These are phyloP conservation scores for Tuctoria greenei DNA, from an alignment of 176 grass and related monocot species.

Conservation along the genomic window DNA sequence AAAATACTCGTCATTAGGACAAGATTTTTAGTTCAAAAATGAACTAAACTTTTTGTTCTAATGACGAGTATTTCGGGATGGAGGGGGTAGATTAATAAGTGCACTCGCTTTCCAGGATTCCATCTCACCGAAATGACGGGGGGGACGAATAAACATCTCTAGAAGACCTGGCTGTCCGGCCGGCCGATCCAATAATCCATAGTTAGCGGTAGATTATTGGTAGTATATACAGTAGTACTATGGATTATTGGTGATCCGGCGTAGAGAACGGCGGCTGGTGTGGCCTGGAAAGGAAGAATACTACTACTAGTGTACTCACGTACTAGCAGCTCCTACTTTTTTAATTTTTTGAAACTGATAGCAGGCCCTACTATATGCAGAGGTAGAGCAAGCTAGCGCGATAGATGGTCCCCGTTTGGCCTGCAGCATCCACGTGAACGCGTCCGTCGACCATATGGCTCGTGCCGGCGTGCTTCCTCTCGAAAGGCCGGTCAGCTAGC, in stretches of 20 bases:
- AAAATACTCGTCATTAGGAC: too few species aligned
- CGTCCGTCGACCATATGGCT: not conserved
- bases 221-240: too few species aligned
- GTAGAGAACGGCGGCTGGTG: not conserved
- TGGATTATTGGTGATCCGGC: too few species aligned
- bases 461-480: not conserved
- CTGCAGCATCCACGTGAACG: conserved; percentile 19
- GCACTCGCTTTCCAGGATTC: conserved; percentile 28
- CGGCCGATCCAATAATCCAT: not conserved
- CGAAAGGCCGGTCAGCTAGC: not conserved
- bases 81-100: not conserved
- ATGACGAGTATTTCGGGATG: too few species aligned
- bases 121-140: conserved; percentile 13
- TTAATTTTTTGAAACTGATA: too few species aligned
- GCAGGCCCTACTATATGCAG: not conserved
- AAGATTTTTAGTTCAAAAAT: too few species aligned
- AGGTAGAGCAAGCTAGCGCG: not conserved
- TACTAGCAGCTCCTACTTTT: too few species aligned
- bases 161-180: not conserved
- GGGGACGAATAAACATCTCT: not conserved
- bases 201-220: not conserved
- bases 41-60: too few species aligned
- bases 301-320: too few species aligned
- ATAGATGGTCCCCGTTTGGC: not conserved
- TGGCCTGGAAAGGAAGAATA: not conserved